Base-by-base conservation (phyloP, 257 asterid species). In the Scutellaria minor region DNA sequence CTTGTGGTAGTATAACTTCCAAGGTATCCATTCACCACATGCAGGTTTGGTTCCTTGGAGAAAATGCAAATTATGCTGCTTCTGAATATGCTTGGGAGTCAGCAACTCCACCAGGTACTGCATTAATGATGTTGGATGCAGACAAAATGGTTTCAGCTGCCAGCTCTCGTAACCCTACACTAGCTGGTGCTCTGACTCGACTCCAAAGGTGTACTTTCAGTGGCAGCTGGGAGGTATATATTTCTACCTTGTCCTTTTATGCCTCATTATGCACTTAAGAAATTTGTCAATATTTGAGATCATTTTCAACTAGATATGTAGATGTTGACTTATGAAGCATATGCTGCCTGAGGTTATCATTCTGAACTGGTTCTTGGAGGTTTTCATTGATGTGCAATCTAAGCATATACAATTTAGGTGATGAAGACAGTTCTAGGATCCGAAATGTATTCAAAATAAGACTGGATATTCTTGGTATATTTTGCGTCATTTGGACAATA, bases 141-240 rank as follows among this genome's bases (percentile, higher is more conserved):
- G 97, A 90, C 81, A 90, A 90, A 79, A 90, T 90, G 97, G 97
- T 90, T 75, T 96, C 97, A 80, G 97, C 97, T 79, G 97, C 97
- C 62, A 90, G 97, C 84, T 90, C 97, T 66, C 97, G 97, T n/a
- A 90, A 90, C 76, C 97, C 97, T 52, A 90, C 97, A 51, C 91
- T 90, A 55, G 86, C 89, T 75, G 96, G 93, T 73, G 97, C 97
- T 81, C 81, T 90, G 75, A 90, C 97, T 79, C 89, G 97, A 73
- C 97, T 90, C 57, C 97, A 90, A 74, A 84, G 96, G 74, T 87
- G 96, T 76, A 96, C 97, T 78, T 87, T 89, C 80, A 88, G 92
- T 85, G 96, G 97, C 72, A 87, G 96, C 85, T 90, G 97, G 97
- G 96, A 90, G 96, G 97, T 90, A 77, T 56, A 44, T 18, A 27